Percentiles rank a stretch among this genome's conserved stretches.
Evolutionary conservation across 2,329 filamentous ascomycete species (phyloP).

Genomic region (Xylariaceae sp.): DNA sequence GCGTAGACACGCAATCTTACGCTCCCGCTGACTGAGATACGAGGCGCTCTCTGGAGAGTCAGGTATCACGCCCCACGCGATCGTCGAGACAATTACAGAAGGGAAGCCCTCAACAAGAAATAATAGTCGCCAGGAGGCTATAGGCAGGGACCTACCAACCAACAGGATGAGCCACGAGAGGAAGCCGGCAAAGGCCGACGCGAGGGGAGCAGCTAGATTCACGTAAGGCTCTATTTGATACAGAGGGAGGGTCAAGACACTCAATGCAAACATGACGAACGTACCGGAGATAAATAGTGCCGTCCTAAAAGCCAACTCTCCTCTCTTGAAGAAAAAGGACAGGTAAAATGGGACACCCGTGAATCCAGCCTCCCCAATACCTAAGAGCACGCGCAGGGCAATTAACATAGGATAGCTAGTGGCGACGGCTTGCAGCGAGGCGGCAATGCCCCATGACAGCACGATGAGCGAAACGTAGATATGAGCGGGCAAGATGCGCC

Average conservation of each 20-base stretch:
- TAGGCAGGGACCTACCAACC: slow-evolving; percentile 66
- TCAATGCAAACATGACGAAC: slow-evolving; percentile 19
- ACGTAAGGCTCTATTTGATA: slow-evolving; percentile 46
- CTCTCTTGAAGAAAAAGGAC: slow-evolving; percentile 67
- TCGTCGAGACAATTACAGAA: slow-evolving; percentile 74
- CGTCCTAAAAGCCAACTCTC: slow-evolving; percentile 83
- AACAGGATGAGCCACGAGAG: slow-evolving; percentile 81
- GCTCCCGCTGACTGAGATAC: slow-evolving; percentile 68
- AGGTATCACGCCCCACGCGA: slow-evolving; percentile 77
- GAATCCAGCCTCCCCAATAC: slow-evolving; percentile 70
- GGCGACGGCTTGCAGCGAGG: slow-evolving; percentile 72
- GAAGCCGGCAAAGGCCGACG: slow-evolving; percentile 80
- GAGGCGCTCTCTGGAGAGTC: slow-evolving; percentile 72
- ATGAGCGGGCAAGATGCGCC: slow-evolving; percentile 65
- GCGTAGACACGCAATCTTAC: slow-evolving; percentile 72
- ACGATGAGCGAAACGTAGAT: slow-evolving; percentile 65
- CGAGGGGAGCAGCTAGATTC: slow-evolving; percentile 71
- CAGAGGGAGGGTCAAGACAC: not conserved
- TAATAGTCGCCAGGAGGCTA: slow-evolving; percentile 84
- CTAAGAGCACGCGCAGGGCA: slow-evolving; percentile 60
- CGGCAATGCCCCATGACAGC: slow-evolving; percentile 77
- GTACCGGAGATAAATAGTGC: slow-evolving; percentile 81
- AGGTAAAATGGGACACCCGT: slow-evolving; percentile 68
- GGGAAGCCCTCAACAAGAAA: slow-evolving; percentile 88
- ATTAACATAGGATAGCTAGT: slow-evolving; percentile 68